phyloP scores from a whole-genome alignment of 2,329 filamentous ascomycete species.

The Ophiostoma sp. region DNA sequence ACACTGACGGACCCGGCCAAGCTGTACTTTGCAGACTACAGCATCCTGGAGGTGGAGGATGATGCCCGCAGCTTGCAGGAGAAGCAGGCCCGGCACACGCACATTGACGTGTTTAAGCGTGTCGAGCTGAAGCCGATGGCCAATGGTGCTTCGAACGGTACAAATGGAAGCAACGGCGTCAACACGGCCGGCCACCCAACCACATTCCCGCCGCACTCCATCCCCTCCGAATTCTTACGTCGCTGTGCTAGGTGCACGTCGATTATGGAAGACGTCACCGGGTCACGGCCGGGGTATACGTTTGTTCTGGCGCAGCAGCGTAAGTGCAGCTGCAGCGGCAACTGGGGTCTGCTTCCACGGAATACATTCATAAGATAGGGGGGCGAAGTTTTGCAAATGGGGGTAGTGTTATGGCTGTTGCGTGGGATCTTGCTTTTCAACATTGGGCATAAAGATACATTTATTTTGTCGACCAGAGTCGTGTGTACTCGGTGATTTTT shows the following conservation, averaged over 20 bases:
- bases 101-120: conserved; percentile 61
- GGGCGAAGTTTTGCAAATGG: neutral
- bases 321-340: conserved; percentile 56
- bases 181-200: conserved; percentile 34
- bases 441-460: neutral
- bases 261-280: conserved; percentile 63
- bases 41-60: conserved; percentile 65
- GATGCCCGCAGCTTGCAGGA: conserved; percentile 51
- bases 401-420: neutral
- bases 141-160: neutral
- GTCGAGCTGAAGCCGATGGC: conserved; percentile 46
- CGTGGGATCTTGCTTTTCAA: neutral
- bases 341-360: conserved; percentile 49
- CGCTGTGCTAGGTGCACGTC: conserved; percentile 62
- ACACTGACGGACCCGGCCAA: conserved; percentile 62
- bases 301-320: conserved; percentile 58
- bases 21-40: conserved; percentile 72
- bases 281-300: conserved; percentile 50
- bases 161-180: conserved; percentile 35
- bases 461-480: neutral
- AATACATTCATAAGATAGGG: conserved; percentile 26
- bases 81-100: conserved; percentile 41
- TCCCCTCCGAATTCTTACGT: conserved; percentile 40
- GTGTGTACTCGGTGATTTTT: neutral
- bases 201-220: neutral